A percentile compares a stretch with the other conserved stretches of the same genome.
These are phyloP conservation scores for Nemania sp. DNA, from an alignment of 2,329 filamentous ascomycete genomes.

Conservation along the genomic window DNA sequence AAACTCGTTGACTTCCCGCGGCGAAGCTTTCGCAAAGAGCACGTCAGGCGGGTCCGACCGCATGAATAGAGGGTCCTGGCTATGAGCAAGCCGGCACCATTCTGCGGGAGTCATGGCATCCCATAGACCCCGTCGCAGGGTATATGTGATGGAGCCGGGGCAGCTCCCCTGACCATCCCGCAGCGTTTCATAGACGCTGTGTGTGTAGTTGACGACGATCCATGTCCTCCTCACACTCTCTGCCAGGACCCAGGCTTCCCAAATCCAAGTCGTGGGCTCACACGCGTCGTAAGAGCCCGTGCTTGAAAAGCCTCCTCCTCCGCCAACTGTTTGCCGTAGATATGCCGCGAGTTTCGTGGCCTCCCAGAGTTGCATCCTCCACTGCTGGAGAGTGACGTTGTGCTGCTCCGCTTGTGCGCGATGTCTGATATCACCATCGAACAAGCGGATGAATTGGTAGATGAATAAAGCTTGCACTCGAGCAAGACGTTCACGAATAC, in stretches of 20 bases:
- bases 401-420: constrained; percentile 1
- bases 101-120: background rate
- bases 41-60: constrained; percentile 4
- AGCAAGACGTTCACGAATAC: background rate
- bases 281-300: too few relatives aligned
- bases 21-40: background rate
- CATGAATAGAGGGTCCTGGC: constrained; percentile 6
- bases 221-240: constrained; percentile 7
- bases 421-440: constrained; percentile 6
- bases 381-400: background rate
- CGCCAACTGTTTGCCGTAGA: too few relatives aligned
- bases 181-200: constrained; percentile 2
- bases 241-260: constrained; percentile 5
- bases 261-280: background rate
- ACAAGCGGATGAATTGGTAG: constrained; percentile 10
- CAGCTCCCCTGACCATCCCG: constrained; percentile 6
- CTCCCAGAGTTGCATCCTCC: constrained; percentile 10
- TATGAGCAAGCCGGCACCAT: background rate
- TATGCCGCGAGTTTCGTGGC: background rate
- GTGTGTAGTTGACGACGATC: background rate
- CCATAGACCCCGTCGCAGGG: background rate
- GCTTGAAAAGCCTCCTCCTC: too few relatives aligned
- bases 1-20: background rate
- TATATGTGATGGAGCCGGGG: constrained; percentile 1
- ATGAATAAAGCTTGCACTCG: constrained; percentile 10